Evolutionary conservation across 495 filamentous ascomycete genomes (phyloP).

Genomic region (Xylaria cubensis): DNA sequence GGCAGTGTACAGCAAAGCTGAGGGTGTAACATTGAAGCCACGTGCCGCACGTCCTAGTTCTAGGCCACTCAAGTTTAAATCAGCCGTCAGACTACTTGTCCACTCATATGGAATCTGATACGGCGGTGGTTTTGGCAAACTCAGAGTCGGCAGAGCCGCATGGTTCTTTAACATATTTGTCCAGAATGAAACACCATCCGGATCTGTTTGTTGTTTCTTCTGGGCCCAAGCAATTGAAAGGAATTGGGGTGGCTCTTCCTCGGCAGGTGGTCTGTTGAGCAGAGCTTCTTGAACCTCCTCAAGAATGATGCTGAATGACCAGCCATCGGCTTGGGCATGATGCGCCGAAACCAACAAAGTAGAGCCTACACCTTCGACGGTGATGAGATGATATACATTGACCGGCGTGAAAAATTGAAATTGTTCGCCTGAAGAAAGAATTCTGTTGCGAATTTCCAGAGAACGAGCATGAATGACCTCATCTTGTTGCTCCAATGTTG

Average conservation of each 20-base stretch:
- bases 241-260: neutral
- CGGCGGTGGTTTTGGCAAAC: neutral
- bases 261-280: neutral
- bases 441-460: neutral
- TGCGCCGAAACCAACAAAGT: constrained; percentile 15
- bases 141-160: neutral
- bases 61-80: neutral
- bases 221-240: neutral
- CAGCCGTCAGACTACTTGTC: neutral
- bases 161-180: neutral
- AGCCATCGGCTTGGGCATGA: constrained; percentile 22
- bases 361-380: neutral
- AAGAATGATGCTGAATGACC: constrained; percentile 22
- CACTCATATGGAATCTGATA: neutral
- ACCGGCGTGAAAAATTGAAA: neutral
- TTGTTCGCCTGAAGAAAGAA: neutral
- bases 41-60: neutral
- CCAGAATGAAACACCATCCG: neutral
- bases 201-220: neutral
- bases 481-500: neutral
- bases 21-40: neutral
- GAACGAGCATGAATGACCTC: neutral
- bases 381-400: neutral
- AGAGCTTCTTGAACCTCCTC: constrained; percentile 17
- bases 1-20: neutral